Evolutionary conservation across 2,329 filamentous ascomycete genomes (phyloP).

Genomic region (Stenocarpella maydis): DNA sequence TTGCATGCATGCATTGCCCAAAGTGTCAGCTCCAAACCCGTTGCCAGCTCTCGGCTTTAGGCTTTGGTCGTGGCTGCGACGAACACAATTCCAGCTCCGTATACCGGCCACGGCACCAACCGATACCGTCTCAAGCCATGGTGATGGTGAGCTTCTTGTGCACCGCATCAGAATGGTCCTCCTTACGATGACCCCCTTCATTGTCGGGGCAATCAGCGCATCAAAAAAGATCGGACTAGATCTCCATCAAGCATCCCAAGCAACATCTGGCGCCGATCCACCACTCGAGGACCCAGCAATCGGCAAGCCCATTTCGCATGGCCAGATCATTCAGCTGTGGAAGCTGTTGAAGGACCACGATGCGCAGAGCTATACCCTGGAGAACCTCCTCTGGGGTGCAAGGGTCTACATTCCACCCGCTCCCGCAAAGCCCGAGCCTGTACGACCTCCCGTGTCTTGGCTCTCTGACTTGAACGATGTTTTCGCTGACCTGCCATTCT

Average conservation of each 20-base stretch:
- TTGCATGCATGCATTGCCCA: background rate
- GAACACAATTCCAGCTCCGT: background rate
- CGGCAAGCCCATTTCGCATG: constrained; percentile 76
- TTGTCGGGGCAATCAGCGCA: constrained; percentile 67
- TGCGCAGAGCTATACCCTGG: constrained; percentile 59
- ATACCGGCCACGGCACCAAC: background rate
- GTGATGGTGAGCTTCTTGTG: background rate
- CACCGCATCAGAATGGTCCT: constrained; percentile 67
- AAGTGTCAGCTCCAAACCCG: background rate
- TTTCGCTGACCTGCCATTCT: constrained; percentile 32
- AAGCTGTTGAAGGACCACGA: constrained; percentile 53
- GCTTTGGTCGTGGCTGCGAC: background rate
- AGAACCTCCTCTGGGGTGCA: constrained; percentile 75
- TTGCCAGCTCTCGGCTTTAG: background rate
- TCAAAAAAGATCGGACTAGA: constrained; percentile 39
- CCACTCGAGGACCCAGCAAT: constrained; percentile 57
- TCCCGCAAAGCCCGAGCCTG: constrained; percentile 78
- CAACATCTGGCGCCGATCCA: constrained; percentile 50
- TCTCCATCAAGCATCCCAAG: constrained; percentile 9
- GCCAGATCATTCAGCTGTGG: constrained; percentile 72
- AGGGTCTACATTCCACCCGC: constrained; percentile 81
- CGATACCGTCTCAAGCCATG: background rate
- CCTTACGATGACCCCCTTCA: constrained; percentile 76
- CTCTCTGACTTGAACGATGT: constrained; percentile 26
- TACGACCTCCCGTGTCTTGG: constrained; percentile 51